phyloP scores from a whole-genome alignment of 2,329 filamentous ascomycete species.

The Paecilomyces formosus region DNA sequence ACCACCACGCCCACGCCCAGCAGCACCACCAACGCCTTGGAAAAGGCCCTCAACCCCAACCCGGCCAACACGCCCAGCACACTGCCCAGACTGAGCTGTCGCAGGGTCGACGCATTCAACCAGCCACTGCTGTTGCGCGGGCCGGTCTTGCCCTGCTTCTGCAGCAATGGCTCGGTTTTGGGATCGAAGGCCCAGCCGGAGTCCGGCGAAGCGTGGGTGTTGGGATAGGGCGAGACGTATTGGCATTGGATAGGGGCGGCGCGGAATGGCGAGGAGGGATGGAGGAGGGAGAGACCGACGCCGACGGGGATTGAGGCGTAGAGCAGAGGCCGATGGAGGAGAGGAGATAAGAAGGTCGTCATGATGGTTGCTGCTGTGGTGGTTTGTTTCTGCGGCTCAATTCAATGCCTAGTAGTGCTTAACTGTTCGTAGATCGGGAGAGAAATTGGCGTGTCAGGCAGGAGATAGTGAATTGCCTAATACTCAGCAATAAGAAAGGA shows the following conservation, averaged over 20 bases:
- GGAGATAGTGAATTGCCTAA: not conserved
- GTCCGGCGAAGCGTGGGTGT: constrained; percentile 11
- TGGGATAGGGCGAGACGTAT: constrained; percentile 21
- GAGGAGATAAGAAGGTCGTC: not conserved
- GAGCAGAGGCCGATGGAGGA: constrained; percentile 10
- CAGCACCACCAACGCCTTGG: constrained; percentile 35
- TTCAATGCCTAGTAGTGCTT: not conserved
- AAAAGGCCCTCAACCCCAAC: constrained; percentile 37
- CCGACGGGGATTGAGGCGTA: constrained; percentile 21
- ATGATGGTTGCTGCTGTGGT: not conserved
- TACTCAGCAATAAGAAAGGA: not conserved
- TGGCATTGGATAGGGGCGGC: constrained; percentile 29
- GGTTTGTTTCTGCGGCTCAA: not conserved
- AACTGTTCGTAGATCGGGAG: not conserved
- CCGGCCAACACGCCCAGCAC: constrained; percentile 37
- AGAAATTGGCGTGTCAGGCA: not conserved
- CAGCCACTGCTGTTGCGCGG: constrained; percentile 8
- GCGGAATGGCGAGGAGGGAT: constrained; percentile 27
- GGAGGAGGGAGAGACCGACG: constrained; percentile 26
- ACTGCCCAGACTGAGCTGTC: constrained; percentile 39
- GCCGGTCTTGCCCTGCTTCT: constrained; percentile 18
- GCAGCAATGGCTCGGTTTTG: constrained; percentile 12
- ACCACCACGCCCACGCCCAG: constrained; percentile 37
- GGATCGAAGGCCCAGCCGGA: constrained; percentile 18
- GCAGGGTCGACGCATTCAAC: constrained; percentile 29